A percentile compares a stretch with the other conserved stretches of the same genome.
These are phyloP conservation scores for Mucor plumbeus DNA, from an alignment of 371 early-diverging fungal genomes.

Conservation along the genomic window DNA sequence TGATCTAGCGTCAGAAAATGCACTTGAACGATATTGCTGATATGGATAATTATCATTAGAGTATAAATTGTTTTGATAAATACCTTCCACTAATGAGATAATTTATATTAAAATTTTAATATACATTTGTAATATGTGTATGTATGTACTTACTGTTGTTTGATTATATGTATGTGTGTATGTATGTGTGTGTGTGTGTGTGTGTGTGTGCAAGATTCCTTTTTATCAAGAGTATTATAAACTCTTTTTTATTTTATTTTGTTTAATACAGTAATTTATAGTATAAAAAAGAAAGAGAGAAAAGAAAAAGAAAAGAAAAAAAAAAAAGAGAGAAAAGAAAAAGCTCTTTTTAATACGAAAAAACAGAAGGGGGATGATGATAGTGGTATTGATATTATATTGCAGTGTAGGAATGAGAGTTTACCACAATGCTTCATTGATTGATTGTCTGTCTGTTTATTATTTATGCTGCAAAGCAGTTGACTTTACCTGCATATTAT, in stretches of 20 bases:
- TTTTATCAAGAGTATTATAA: too few relatives aligned
- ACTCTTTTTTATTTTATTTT: constrained; percentile 1
- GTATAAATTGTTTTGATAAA: constrained; percentile 42
- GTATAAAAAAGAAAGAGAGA: constrained; percentile 14
- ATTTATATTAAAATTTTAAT: constrained; percentile 1
- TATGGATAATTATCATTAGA: constrained; percentile 33
- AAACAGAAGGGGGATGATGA: constrained; percentile 6
- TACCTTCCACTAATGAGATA: constrained; percentile 40
- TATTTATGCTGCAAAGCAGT: constrained; percentile 37
- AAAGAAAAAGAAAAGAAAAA: constrained; percentile 13
- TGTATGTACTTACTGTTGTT: constrained; percentile 3
- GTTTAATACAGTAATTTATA: not conserved
- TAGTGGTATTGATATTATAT: not conserved
- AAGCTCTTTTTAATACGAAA: constrained; percentile 10
- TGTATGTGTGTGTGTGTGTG: not conserved
- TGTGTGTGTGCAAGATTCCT: not conserved
- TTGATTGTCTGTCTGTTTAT: constrained; percentile 34
- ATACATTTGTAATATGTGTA: not conserved
- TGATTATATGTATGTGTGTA: constrained; percentile 1
- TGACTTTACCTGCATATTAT: constrained; percentile 46
- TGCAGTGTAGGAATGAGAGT: constrained; percentile 18
- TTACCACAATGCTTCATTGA: constrained; percentile 23
- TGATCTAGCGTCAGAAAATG: constrained; percentile 38
- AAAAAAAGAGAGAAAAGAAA: constrained; percentile 2
- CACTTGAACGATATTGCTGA: constrained; percentile 37